Base-by-base conservation (phyloP, 1,284 basidiomycete genomes). In the Exobasidium rhododendri region DNA sequence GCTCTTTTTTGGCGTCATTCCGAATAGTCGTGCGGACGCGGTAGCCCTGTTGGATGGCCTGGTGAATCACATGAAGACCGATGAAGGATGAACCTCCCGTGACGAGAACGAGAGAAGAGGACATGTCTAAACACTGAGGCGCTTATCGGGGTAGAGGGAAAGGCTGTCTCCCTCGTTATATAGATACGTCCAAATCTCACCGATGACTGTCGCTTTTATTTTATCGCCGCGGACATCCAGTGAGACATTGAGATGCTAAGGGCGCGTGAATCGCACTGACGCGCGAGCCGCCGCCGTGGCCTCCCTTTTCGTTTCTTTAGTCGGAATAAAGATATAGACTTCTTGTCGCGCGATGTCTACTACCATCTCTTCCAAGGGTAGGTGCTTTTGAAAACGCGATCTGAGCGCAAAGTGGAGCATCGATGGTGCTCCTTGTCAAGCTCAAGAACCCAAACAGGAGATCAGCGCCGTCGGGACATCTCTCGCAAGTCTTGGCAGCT, bases 391-490 rank as follows among this genome's bases (percentile, higher is more conserved):
- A n/a, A n/a, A n/a, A n/a, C n/a, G n/a, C n/a, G n/a, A n/a, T n/a
- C n/a, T n/a, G n/a, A n/a, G n/a, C n/a, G n/a, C n/a, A n/a, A n/a
- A n/a, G n/a, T n/a, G n/a, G n/a, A n/a, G n/a, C n/a, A n/a, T 40
- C 47, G 22, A 50, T 50, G 47, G 24, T 31, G 20, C 47, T 50
- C 7, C 24, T 50, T 20, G 47, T 50, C 47, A 50, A 50, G 47
- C 47, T 50, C 47, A 50, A 50, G 47, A 50, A 50, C 22, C 47
- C 47, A 50, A 50, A 50, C 22, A 31, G 47, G 22, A 50, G 14
- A 50, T 7, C 10, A 14, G 47, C 7, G 20, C 7, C 7, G 20
- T 26, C 14, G 10, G 47, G 47, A 50, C 10, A 7, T 10, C 14
- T 50, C 7, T 26, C 20, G 20, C 10, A 31, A 31, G 7, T 14